These are phyloP conservation scores for Colletotrichum orbiculare DNA, from an alignment of 2,329 filamentous ascomycete genomes.

Conservation along the genomic window DNA sequence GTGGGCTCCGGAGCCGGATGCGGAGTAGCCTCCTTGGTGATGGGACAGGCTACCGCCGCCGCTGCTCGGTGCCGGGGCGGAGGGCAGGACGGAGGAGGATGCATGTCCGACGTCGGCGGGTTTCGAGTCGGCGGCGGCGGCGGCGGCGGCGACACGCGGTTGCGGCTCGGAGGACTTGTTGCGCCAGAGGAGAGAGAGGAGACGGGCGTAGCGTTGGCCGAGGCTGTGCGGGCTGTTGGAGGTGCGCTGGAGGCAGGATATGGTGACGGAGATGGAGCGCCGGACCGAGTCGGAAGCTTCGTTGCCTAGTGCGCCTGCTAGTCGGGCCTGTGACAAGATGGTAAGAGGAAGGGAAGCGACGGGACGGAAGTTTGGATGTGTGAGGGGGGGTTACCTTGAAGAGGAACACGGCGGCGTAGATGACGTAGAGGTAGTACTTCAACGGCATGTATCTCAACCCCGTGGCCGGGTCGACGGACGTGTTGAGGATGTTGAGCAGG, in stretches of 20 bases:
- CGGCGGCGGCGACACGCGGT: not conserved
- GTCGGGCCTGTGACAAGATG: slow-evolving; percentile 55
- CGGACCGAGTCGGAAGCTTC: slow-evolving; percentile 66
- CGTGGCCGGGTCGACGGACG: slow-evolving; percentile 67
- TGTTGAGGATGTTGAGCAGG: slow-evolving; percentile 68
- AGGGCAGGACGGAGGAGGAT: too few relatives aligned
- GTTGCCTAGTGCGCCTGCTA: slow-evolving; percentile 68
- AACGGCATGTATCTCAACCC: slow-evolving; percentile 73
- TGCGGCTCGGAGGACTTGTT: slow-evolving; percentile 39
- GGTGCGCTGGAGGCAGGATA: slow-evolving; percentile 68
- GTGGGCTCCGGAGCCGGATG: not conserved
- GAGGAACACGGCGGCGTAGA: slow-evolving; percentile 73
- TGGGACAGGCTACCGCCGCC: too few relatives aligned
- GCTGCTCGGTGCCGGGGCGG: too few relatives aligned
- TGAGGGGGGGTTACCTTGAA: slow-evolving; percentile 62
- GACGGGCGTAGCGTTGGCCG: slow-evolving; percentile 69
- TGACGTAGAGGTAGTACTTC: slow-evolving; percentile 70
- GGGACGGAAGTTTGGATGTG: not conserved
- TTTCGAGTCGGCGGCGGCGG: not conserved
- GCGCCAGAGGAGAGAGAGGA: slow-evolving; percentile 70
- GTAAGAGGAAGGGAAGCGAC: not conserved
- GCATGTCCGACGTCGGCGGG: not conserved
- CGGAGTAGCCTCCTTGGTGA: too few relatives aligned
- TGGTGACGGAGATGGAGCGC: slow-evolving; percentile 67
- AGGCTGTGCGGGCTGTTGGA: slow-evolving; percentile 69